Evolutionary conservation across 176 grass and related monocot species (phyloP).

Genomic region (Pontederia paniculata): DNA sequence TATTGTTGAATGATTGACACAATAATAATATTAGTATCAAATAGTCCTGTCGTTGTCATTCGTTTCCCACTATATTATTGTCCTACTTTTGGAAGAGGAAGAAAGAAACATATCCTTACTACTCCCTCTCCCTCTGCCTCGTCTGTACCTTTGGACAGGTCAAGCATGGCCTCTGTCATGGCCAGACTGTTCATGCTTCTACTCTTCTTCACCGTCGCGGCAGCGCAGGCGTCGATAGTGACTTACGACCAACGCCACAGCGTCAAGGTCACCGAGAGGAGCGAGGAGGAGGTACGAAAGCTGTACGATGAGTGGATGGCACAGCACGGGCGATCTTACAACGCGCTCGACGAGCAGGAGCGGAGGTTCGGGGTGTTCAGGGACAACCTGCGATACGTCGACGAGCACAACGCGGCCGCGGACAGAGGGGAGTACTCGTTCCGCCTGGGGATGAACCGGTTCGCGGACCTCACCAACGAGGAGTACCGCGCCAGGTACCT

Average conservation of each 20-base stretch:
- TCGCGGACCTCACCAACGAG: slow-evolving; percentile 16
- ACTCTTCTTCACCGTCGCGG: background rate
- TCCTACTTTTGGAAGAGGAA: too few relatives aligned
- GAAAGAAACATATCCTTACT: too few relatives aligned
- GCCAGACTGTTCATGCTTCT: too few relatives aligned
- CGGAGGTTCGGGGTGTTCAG: slow-evolving; percentile 54
- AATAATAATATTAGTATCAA: too few relatives aligned
- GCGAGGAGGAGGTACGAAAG: slow-evolving; percentile 36
- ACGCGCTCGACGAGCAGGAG: slow-evolving; percentile 47
- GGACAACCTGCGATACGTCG: slow-evolving; percentile 79
- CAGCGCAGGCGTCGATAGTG: slow-evolving; percentile 42
- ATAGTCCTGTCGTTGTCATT: too few relatives aligned
- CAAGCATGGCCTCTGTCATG: too few relatives aligned
- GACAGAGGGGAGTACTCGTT: background rate
- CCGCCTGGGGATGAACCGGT: slow-evolving; percentile 2
- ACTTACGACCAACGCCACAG: slow-evolving; percentile 32
- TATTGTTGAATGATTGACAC: too few relatives aligned
- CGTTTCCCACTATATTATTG: too few relatives aligned
- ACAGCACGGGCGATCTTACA: slow-evolving; percentile 29
- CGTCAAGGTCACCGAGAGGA: slow-evolving; percentile 24
- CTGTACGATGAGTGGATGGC: slow-evolving; percentile 57
- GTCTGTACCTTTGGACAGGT: too few relatives aligned
- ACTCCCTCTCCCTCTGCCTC: too few relatives aligned
- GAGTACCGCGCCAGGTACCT: slow-evolving; percentile 10
- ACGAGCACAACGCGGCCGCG: slow-evolving; percentile 59